Base-by-base conservation (phyloP, 1,284 basidiomycete genomes). In the Boletus mariae region DNA sequence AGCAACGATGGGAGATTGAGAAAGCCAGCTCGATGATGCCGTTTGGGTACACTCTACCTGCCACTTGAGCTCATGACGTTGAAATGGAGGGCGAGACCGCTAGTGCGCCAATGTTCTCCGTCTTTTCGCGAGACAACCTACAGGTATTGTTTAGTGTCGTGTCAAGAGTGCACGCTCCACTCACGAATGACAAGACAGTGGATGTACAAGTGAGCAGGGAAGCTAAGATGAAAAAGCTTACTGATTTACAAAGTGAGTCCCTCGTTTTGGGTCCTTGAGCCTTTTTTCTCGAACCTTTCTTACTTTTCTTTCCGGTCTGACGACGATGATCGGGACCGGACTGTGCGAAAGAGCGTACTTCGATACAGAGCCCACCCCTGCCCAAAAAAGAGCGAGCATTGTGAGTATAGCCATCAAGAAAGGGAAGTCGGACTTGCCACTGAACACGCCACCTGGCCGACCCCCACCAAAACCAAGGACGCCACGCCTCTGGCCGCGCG, bases 271-370 rank as follows among this genome's bases (percentile, higher is more conserved):
- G 63, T 94, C 84, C 41, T 87, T 88, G 48, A 87, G 78, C 37
- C 92, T 80, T 69, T 94, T 94, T 63, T 87, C 88, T 53, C 88
- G 74, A 1, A 84, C 83, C 70, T 94, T 94, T 60, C 80, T 80
- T n/a, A 93, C 85, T 67, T 93, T 93, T 46, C 90, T 80, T 62
- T 94, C 91, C 1, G 92, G 92, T 6, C 90, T 80, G 37, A 96
- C 92, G 52, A 96, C 94, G 57, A 97, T 92, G 59, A 95, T 90
- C 0, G 94, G 94, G 0, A 96, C 90, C 2, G 93, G 92, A 2
- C 92, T 94, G 64, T 91, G 92, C 10, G 89, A 88, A 37, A 96
- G 80, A 56, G 89, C 92, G 69, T 94, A 94, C 58, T 85, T 88
- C 57, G 35, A 60, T 7, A 61, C 56, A 8, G 57, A 56, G 41